A percentile compares a stretch with the other conserved stretches of the same genome.
Evolutionary conservation across 345 rosid genomes (phyloP).

Genomic region (Carallia brachiata): DNA sequence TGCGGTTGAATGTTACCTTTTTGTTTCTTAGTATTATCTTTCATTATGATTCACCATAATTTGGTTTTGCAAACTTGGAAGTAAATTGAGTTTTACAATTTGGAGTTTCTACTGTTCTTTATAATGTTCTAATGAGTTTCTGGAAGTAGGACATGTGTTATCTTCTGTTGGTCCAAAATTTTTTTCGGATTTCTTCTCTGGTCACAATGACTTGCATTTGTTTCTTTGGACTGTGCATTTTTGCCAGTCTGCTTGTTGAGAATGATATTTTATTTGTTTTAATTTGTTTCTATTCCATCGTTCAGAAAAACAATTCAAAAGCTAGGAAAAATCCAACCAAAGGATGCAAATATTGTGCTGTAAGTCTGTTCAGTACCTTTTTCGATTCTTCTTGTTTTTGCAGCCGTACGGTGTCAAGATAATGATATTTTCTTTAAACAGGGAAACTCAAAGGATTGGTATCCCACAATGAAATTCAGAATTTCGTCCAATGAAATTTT

Average conservation of each 20-base stretch:
- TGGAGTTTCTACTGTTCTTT: neutral
- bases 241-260: neutral
- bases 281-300: constrained; percentile 23
- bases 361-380: constrained; percentile 40
- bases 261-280: constrained; percentile 11
- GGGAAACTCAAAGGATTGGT: constrained; percentile 43
- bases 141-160: neutral
- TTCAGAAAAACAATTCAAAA: constrained; percentile 35
- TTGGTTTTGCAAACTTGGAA: neutral
- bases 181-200: neutral
- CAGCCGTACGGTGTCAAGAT: neutral
- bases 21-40: neutral
- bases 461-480: constrained; percentile 76
- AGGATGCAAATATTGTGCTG: constrained; percentile 78
- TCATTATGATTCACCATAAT: neutral
- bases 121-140: neutral
- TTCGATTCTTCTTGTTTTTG: constrained; percentile 8
- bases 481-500: constrained; percentile 60
- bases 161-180: neutral
- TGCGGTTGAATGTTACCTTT: too few relatives aligned
- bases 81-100: neutral
- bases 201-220: neutral
- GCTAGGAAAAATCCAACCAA: constrained; percentile 32
- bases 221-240: neutral
- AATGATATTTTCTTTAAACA: constrained; percentile 25